phyloP scores from a whole-genome alignment of 2,329 filamentous ascomycete genomes.

The Diaporthe destruens region DNA sequence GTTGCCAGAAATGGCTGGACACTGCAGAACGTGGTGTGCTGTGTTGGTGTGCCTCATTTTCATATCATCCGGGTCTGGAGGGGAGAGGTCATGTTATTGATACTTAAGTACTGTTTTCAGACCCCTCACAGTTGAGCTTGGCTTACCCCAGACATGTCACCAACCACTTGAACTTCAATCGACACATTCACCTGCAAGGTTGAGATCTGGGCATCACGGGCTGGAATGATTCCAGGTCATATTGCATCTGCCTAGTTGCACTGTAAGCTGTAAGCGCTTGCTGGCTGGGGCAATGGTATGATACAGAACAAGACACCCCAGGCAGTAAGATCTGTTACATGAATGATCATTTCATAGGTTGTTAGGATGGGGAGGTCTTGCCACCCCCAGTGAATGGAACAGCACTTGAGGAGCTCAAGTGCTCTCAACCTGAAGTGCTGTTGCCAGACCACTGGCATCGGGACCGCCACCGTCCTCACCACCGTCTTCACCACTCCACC shows the following conservation, averaged over 20 bases:
- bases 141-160: background rate
- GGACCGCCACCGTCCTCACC: background rate
- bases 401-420: no score
- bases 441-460: no score
- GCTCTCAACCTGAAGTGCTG: no score
- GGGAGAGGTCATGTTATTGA: background rate
- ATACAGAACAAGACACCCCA: background rate
- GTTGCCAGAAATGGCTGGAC: background rate
- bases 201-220: background rate
- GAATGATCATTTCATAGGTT: no score
- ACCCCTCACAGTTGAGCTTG: background rate
- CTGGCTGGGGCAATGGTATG: background rate
- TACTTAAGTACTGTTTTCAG: background rate
- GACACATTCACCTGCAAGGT: background rate
- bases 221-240: background rate
- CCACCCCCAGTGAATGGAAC: no score
- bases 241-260: no score
- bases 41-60: background rate
- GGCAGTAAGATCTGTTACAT: background rate
- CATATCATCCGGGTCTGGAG: no score
- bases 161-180: background rate
- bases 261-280: background rate
- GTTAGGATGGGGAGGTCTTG: no score
- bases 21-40: background rate
- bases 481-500: constrained; percentile 37